Evolutionary conservation across 2,329 filamentous ascomycete species (phyloP), one percentile per base, ranked within the genome.

Genomic region (Leptographium wingfieldii): DNA sequence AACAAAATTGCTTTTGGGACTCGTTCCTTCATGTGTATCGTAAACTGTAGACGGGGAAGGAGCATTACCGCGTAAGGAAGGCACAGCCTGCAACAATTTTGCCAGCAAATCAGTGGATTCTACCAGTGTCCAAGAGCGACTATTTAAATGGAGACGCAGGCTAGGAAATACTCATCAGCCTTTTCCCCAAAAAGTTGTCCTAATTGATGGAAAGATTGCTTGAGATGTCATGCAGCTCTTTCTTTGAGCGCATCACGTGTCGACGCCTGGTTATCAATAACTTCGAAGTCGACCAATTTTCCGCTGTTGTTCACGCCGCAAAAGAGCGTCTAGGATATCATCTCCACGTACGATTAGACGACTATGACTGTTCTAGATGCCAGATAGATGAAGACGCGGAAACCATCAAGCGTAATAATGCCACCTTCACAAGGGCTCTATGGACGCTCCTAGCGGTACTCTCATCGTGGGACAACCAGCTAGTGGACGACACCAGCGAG

Each of bases 231-330:
- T 31, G 60, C 57, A 57, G 40, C 22, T 49, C 1, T 12, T 59
- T 55, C 40, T 61, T 59, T 27, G 60, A 61, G 54, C 60, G 35
- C 27, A 29, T 22, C 46, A 59, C 53, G 4, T 56, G 56, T 58
- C 51, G 29, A 5, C 29, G 51, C 27, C 51, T 53, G 5, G 27
- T 53, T 7, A 25, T 53, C 27, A 19, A 53, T 31, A 27, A 31
- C 27, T 4, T 10, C 4, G 51, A 53, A 19, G 51, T 53, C 3
- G 51, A 53, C 9, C 9, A 16, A 4, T 53, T 53, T 53, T 5
- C 51, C 12, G 25, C 5, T 31, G 19, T 53, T 19, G 31, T 31
- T 31, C 5, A 25, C 5, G 5, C 27, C 16, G 25, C 25, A 31
- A 29, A 19, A 33, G 51, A n/a, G 25, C 51, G 51, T 53, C 29